These are phyloP conservation scores for Saturnispora gosingensis DNA, from an alignment of 805 yeast species.

Conservation along the genomic window DNA sequence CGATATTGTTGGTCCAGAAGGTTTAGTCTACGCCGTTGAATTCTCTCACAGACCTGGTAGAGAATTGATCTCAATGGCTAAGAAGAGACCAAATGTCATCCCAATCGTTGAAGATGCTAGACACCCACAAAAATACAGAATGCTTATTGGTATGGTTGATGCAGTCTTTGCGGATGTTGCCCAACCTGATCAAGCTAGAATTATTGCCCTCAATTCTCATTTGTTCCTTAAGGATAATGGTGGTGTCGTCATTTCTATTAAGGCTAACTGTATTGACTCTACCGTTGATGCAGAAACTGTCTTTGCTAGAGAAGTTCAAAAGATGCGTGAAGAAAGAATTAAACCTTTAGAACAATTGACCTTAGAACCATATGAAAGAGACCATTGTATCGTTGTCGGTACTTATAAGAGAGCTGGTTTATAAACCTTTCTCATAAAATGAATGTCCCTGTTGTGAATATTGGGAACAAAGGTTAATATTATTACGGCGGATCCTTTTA, in stretches of 20 bases:
- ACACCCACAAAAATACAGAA: constrained; percentile 99
- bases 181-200: constrained; percentile 99
- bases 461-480: background rate
- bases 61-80: constrained; percentile 98
- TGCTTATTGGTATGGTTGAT: constrained; percentile 98
- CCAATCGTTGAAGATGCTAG: constrained; percentile 99
- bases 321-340: constrained; percentile 96
- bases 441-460: background rate
- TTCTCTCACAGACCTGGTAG: constrained; percentile 99
- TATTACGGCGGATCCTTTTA: background rate
- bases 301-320: constrained; percentile 98
- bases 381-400: constrained; percentile 98
- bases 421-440: constrained; percentile 20
- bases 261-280: constrained; percentile 99
- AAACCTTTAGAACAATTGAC: constrained; percentile 98
- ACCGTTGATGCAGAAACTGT: constrained; percentile 99
- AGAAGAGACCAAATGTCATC: constrained; percentile 98
- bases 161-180: constrained; percentile 99
- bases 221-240: constrained; percentile 97
- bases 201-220: constrained; percentile 96
- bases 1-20: constrained; percentile 98
- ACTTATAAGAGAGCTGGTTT: constrained; percentile 87
- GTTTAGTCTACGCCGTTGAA: constrained; percentile 97
- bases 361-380: constrained; percentile 99
- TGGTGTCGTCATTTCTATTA: constrained; percentile 96